Percentiles rank a stretch among this genome's conserved stretches.
Evolutionary conservation across 352 stramenopile species (phyloP).

Genomic region (Globisporangium okanoganense): DNA sequence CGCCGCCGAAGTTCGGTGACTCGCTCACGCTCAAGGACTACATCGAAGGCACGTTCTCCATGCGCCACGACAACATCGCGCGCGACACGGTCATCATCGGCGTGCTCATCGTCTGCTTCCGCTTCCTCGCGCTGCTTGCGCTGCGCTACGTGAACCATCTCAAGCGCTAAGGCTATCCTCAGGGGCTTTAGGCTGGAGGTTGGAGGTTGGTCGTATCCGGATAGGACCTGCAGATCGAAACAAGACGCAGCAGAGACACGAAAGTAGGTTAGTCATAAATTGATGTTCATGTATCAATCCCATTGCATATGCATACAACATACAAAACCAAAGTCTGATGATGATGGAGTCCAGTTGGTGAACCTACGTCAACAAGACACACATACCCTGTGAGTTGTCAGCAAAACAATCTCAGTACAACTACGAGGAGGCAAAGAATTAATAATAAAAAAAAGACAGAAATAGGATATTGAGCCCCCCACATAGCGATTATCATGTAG

Average conservation of each 20-base stretch:
- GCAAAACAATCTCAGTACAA: too few relatives aligned
- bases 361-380: too few relatives aligned
- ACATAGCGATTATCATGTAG: not conserved
- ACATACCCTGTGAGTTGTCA: too few relatives aligned
- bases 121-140: conserved; percentile 37
- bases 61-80: conserved; percentile 27
- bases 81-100: conserved; percentile 28
- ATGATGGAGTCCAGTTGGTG: too few relatives aligned
- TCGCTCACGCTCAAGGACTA: conserved; percentile 37
- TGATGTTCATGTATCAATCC: too few relatives aligned
- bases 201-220: too few relatives aligned
- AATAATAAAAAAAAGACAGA: not conserved
- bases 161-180: conserved; percentile 31
- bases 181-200: too few relatives aligned
- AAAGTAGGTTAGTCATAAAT: not conserved
- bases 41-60: conserved; percentile 33
- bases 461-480: not conserved
- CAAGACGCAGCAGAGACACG: too few relatives aligned
- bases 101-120: conserved; percentile 42
- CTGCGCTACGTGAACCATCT: conserved; percentile 54
- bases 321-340: not conserved
- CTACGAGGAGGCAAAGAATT: too few relatives aligned
- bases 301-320: not conserved
- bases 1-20: conserved; percentile 18
- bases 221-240: too few relatives aligned